Evolutionary conservation across 208 protist genomes (phyloP).

Genomic region (Kentomonas sorsogonicus): DNA sequence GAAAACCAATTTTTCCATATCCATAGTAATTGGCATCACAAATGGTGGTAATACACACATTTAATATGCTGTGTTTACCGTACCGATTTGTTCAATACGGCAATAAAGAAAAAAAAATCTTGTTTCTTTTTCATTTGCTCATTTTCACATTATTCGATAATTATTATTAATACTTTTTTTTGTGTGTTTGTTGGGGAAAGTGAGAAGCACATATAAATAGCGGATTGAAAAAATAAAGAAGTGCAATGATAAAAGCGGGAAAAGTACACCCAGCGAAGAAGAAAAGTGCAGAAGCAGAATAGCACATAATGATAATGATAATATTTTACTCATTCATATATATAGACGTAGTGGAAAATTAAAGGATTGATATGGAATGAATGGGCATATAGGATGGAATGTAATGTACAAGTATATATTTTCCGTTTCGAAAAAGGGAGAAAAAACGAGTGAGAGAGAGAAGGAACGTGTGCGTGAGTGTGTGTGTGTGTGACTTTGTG

Average conservation of each 20-base stretch:
- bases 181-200: too few species aligned
- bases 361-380: too few species aligned
- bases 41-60: neutral
- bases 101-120: neutral
- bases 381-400: neutral
- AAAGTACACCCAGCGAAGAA: too few species aligned
- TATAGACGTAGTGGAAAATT: too few species aligned
- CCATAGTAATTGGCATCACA: neutral
- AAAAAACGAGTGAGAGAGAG: neutral
- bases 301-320: too few species aligned
- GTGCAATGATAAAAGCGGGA: too few species aligned
- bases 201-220: too few species aligned
- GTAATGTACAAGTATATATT: conserved; percentile 1
- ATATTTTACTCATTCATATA: too few species aligned
- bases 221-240: too few species aligned
- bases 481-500: too few species aligned
- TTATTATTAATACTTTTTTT: neutral
- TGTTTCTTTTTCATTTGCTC: conserved; percentile 17
- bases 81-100: neutral
- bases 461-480: neutral
- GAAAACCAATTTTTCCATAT: neutral
- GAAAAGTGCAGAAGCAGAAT: too few species aligned
- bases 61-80: neutral
- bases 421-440: conserved; percentile 1
- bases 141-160: conserved; percentile 2